Evolutionary conservation across 371 early-diverging fungal genomes (phyloP).

Genomic region (Smittium mucronatum): DNA sequence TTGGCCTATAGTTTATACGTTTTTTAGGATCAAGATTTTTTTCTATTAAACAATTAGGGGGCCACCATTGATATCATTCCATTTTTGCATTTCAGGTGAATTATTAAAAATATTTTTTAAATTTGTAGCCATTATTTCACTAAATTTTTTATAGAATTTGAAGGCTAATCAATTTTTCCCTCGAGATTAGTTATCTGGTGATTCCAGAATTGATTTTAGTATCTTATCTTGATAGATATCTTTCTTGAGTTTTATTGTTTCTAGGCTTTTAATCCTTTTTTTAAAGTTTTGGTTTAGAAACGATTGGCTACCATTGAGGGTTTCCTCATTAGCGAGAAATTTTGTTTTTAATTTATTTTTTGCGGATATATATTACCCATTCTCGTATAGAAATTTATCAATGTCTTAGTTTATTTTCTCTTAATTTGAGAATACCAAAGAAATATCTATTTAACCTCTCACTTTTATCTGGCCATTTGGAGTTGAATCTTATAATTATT

Average conservation of each 20-base stretch:
- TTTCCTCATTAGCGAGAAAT: neutral
- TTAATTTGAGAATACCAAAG: neutral
- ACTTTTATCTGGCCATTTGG: no score
- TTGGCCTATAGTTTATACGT: constrained; percentile 12
- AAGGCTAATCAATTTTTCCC: neutral
- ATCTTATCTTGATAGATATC: neutral
- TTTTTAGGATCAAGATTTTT: constrained; percentile 10
- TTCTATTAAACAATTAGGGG: neutral
- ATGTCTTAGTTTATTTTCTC: neutral
- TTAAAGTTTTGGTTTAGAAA: neutral
- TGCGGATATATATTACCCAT: neutral
- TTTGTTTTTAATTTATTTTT: neutral
- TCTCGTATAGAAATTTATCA: neutral
- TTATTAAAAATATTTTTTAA: neutral
- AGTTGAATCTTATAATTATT: no score
- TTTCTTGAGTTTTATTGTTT: neutral
- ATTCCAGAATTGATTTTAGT: neutral
- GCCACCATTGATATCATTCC: constrained; percentile 1
- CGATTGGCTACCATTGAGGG: neutral
- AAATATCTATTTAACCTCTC: constrained; percentile 6
- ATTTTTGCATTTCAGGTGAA: neutral
- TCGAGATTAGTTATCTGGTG: neutral
- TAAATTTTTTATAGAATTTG: constrained; percentile 6
- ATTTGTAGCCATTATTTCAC: neutral
- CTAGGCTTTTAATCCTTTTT: neutral